A percentile compares a stretch with the other conserved stretches of the same genome.
phyloP scores from a whole-genome alignment of 768 basidiomycete species.

The Lactarius tabidus region DNA sequence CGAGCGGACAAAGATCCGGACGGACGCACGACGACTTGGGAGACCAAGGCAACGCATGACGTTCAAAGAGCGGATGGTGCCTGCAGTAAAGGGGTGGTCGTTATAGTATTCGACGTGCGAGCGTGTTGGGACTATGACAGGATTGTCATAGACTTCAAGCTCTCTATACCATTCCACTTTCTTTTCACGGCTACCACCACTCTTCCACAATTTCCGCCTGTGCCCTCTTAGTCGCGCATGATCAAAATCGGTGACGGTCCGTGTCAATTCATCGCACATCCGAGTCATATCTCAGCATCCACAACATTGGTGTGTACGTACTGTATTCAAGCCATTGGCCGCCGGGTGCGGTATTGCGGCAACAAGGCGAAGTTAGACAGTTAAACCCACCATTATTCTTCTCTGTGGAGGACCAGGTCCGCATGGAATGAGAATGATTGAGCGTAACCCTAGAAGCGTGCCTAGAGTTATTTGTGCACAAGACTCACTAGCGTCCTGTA shows the following conservation, averaged over 20 bases:
- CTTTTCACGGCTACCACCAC: neutral
- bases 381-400: neutral
- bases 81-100: too few relatives aligned
- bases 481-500: neutral
- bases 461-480: neutral
- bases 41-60: too few relatives aligned
- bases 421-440: too few relatives aligned
- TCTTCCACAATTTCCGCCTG: neutral
- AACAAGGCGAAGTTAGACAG: neutral
- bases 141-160: too few relatives aligned
- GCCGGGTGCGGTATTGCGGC: neutral
- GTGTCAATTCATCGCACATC: neutral
- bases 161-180: too few relatives aligned
- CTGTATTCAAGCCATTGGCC: neutral
- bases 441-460: too few relatives aligned
- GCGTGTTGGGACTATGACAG: neutral
- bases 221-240: neutral
- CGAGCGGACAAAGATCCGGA: too few relatives aligned
- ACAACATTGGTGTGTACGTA: neutral
- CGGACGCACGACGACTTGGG: too few relatives aligned
- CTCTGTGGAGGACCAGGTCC: too few relatives aligned
- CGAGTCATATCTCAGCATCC: neutral
- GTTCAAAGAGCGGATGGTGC: too few relatives aligned
- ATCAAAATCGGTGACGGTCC: too few relatives aligned
- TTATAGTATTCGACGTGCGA: too few relatives aligned